phyloP scores from a whole-genome alignment of 352 stramenopile species.

The Thalassiosira ordinaria region DNA sequence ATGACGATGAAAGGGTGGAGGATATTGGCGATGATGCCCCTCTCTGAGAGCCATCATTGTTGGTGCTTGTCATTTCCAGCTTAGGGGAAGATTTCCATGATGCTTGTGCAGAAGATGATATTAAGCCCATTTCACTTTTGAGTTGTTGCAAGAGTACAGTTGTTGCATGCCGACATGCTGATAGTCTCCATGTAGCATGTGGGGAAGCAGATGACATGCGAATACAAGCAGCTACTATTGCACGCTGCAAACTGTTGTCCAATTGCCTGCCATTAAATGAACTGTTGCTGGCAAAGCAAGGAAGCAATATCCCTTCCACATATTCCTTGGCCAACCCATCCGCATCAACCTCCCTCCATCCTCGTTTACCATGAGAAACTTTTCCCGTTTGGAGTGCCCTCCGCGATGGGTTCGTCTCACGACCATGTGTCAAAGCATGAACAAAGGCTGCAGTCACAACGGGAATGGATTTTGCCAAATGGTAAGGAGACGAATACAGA shows the following conservation, averaged over 20 bases:
- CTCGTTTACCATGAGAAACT: conserved; percentile 62
- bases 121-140: conserved; percentile 19
- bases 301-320: conserved; percentile 62
- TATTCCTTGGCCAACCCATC: conserved; percentile 55
- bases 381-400: conserved; percentile 39
- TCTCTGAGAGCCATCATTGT: not conserved
- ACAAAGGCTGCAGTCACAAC: conserved; percentile 62
- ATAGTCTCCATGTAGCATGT: conserved; percentile 53
- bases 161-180: conserved; percentile 49
- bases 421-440: conserved; percentile 54
- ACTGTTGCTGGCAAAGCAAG: conserved; percentile 33
- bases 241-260: conserved; percentile 18
- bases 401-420: conserved; percentile 32
- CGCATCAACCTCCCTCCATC: conserved; percentile 70
- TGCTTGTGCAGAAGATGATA: not conserved
- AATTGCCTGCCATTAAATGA: conserved; percentile 8
- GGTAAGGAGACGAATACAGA: conserved; percentile 33
- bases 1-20: conserved; percentile 15
- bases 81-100: not conserved
- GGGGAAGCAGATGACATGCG: conserved; percentile 64
- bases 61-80: not conserved
- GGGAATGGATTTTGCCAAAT: conserved; percentile 56
- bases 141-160: conserved; percentile 54
- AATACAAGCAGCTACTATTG: conserved; percentile 57
- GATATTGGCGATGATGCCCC: not conserved